phyloP scores from a whole-genome alignment of 2,329 filamentous ascomycete genomes.

The Colletotrichum navitas region DNA sequence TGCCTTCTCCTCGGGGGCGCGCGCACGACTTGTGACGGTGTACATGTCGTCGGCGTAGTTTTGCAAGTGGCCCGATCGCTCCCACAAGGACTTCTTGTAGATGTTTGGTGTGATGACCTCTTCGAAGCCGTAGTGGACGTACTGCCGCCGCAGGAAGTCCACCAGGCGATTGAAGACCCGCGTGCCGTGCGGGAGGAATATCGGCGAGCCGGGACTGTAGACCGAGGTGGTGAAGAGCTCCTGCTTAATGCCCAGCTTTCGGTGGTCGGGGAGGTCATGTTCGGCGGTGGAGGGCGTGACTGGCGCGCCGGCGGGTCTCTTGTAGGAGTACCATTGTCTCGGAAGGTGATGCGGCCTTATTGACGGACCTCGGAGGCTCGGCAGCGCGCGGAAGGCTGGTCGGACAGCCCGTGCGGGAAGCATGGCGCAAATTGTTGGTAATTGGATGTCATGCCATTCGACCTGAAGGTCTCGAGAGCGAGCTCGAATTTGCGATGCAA shows the following conservation, averaged over 20 bases:
- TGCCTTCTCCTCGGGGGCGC: constrained; percentile 32
- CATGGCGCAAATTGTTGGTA: constrained; percentile 44
- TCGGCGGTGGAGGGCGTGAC: constrained; percentile 7
- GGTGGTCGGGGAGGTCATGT: constrained; percentile 64
- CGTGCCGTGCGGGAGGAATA: constrained; percentile 85
- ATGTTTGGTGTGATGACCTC: constrained; percentile 92
- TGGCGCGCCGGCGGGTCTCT: constrained; percentile 14
- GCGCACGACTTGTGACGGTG: constrained; percentile 72
- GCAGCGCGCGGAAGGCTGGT: constrained; percentile 38
- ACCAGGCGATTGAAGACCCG: constrained; percentile 87
- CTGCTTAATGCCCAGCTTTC: constrained; percentile 72
- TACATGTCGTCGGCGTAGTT: constrained; percentile 97
- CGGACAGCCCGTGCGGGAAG: constrained; percentile 45
- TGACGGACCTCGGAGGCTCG: constrained; percentile 3
- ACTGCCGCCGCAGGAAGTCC: constrained; percentile 85
- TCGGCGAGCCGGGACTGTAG: constrained; percentile 87
- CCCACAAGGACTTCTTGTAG: constrained; percentile 90
- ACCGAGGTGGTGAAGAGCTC: constrained; percentile 83
- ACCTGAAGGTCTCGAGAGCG: constrained; percentile 4
- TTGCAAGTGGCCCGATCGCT: constrained; percentile 86
- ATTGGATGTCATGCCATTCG: constrained; percentile 34
- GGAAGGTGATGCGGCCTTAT: not conserved
- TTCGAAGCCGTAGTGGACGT: constrained; percentile 85
- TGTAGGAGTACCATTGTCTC: constrained; percentile 34
- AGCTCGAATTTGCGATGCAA: constrained; percentile 27